Base-by-base conservation (phyloP, 352 stramenopile species). In the Globisporangium middletonii region DNA sequence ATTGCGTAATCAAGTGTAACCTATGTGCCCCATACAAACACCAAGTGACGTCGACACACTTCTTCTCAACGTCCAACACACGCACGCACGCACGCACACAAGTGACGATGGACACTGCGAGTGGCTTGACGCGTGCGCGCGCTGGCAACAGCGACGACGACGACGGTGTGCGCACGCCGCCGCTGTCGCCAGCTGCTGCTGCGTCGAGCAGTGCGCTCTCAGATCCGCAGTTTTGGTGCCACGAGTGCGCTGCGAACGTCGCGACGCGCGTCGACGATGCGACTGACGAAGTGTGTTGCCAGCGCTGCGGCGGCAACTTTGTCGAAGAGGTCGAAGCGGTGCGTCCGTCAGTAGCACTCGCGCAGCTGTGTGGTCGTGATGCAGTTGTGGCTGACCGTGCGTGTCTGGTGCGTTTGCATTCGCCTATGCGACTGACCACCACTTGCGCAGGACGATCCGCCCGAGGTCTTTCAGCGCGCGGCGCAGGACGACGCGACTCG, bases 311-410 rank as follows among this genome's bases (percentile, higher is more conserved):
- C 37, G 72, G 85, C 41, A 90, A 90, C 69, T 95, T 95, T 64
- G 85, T 95, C 46, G 85, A 95, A 61, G 79, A 93, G 63, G 72
- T 95, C 53, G 83, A 95, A 59, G 69, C 75, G 58, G 85, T 89
- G 38, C 37, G 60, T 45, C 30, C 23, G 19, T 8, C 46, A 9
- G 28, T 12, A 7, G 8, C 41, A 45, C 16, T 15, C 7, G 12
- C 12, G 13, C 12, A 5, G 7, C 41, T 23, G 26, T 27, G 41
- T 37, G 41, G 19, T 30, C 27, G 1, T 41, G 4, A 9, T 6
- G 12, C 33, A 7, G 33, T 38, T 9, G 6, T 38, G 33, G 12
- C 33, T 38, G 50, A 6, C 19, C 38, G 19, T 38, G 8, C 16
- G 11, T 33, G 26, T 30, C 4, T 28, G 8, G 35, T 33, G 18